Percentiles rank a stretch among this genome's conserved stretches.
Evolutionary conservation across 2,329 filamentous ascomycete genomes (phyloP).

Genomic region (Colletotrichum higginsianum): DNA sequence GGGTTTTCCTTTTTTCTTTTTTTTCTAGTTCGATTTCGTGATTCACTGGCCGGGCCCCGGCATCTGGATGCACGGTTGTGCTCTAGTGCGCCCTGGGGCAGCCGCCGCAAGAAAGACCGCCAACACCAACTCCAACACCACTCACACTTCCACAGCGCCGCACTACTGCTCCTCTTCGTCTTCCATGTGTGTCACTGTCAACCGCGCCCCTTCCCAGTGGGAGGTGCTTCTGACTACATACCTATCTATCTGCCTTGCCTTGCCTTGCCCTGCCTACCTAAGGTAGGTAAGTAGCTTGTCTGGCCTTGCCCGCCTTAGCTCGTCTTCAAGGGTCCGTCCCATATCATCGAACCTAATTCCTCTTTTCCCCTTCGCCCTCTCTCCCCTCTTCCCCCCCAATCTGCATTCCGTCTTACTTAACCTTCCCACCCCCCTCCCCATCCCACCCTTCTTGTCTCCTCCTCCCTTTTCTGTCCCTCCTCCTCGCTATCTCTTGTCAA

Average conservation of each 20-base stretch:
- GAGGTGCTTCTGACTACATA: background rate
- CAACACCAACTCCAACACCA: background rate
- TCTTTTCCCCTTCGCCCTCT: conserved; percentile 26
- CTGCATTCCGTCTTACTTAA: conserved; percentile 22
- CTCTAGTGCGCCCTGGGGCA: conserved; percentile 22
- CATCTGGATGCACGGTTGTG: conserved; percentile 28
- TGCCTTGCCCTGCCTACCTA: conserved; percentile 14
- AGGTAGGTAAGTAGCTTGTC: conserved; percentile 1
- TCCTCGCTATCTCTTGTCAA: background rate
- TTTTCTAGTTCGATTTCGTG: background rate
- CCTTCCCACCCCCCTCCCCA: conserved; percentile 18
- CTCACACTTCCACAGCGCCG: background rate
- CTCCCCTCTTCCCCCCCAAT: background rate
- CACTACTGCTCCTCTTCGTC: background rate
- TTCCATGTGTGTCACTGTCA: background rate
- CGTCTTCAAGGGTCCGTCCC: conserved; percentile 35
- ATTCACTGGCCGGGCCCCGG: conserved; percentile 13
- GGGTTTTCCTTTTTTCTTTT: no score
- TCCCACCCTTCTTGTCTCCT: conserved; percentile 7
- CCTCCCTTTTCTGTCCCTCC: background rate
- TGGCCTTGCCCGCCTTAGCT: conserved; percentile 28
- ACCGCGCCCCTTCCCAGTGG: conserved; percentile 6
- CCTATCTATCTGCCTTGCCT: conserved; percentile 3
- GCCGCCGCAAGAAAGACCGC: conserved; percentile 27
- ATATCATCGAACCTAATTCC: conserved; percentile 39